Percentiles rank a stretch among this genome's conserved stretches.
These are phyloP conservation scores for Pythium pectinolyticum DNA, from an alignment of 352 stramenopile genomes.

Conservation along the genomic window DNA sequence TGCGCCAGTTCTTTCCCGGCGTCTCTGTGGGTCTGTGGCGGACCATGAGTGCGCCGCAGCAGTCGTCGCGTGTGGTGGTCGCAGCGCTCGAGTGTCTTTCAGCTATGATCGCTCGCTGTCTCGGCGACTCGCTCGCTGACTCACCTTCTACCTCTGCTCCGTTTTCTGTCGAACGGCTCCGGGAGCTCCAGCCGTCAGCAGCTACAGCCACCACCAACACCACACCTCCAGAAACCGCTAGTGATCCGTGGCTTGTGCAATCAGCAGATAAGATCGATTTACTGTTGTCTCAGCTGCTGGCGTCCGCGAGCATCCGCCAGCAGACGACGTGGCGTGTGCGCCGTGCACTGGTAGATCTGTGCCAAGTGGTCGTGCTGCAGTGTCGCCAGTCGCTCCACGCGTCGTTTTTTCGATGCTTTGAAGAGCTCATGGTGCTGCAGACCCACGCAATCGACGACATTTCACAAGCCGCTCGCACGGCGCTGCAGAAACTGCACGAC, in stretches of 20 bases:
- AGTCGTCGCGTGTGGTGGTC: conserved; percentile 64
- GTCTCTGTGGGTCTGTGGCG: conserved; percentile 66
- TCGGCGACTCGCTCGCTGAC: conserved; percentile 3
- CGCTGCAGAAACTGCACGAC: conserved; percentile 21
- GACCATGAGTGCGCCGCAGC: conserved; percentile 57
- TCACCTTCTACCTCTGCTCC: neutral
- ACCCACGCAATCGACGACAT: conserved; percentile 47
- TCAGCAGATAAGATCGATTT: conserved; percentile 66
- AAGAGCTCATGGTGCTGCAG: conserved; percentile 73
- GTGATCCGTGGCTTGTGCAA: conserved; percentile 52
- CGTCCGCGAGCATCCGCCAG: conserved; percentile 28
- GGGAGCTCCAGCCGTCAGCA: neutral
- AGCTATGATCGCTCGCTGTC: conserved; percentile 34
- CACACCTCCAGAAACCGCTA: neutral
- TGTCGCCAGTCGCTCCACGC: conserved; percentile 48
- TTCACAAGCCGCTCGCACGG: conserved; percentile 20
- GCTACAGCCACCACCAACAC: neutral
- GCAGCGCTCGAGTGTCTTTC: conserved; percentile 59
- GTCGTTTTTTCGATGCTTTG: conserved; percentile 76
- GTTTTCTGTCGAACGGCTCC: conserved; percentile 31
- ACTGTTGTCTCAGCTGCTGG: conserved; percentile 62
- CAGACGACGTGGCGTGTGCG: conserved; percentile 70
- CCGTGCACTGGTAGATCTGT: conserved; percentile 59
- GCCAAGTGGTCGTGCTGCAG: conserved; percentile 47
- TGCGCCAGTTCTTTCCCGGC: conserved; percentile 76